A percentile compares a stretch with the other conserved stretches of the same genome.
phyloP scores from a whole-genome alignment of 2,329 filamentous ascomycete species.

The Exserohilum rostratum region DNA sequence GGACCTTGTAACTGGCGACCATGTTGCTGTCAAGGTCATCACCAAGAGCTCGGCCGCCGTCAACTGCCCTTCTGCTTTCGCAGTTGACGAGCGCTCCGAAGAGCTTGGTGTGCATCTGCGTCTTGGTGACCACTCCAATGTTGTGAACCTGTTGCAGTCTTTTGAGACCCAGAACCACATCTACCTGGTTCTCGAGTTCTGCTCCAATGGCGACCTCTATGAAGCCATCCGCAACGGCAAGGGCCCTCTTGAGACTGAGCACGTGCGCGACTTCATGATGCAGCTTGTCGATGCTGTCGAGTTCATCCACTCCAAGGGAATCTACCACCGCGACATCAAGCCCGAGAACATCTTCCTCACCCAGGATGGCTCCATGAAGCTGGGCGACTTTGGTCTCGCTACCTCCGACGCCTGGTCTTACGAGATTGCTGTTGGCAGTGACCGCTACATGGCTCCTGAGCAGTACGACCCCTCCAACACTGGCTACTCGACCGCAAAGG shows the following conservation, averaged over 20 bases:
- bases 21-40: constrained; percentile 95
- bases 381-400: constrained; percentile 94
- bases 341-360: constrained; percentile 98
- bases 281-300: constrained; percentile 88
- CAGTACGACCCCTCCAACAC: constrained; percentile 88
- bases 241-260: constrained; percentile 91
- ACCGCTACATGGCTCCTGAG: constrained; percentile 98
- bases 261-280: constrained; percentile 97
- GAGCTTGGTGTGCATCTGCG: constrained; percentile 80
- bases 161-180: constrained; percentile 91
- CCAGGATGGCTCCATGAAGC: constrained; percentile 86
- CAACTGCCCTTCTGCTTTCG: constrained; percentile 67
- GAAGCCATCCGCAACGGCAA: constrained; percentile 91
- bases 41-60: constrained; percentile 75
- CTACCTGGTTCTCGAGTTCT: constrained; percentile 95
- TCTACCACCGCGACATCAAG: constrained; percentile 98
- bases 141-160: constrained; percentile 88
- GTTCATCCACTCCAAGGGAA: constrained; percentile 86
- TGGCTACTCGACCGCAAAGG: constrained; percentile 91
- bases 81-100: constrained; percentile 82
- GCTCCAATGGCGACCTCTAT: constrained; percentile 92
- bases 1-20: constrained; percentile 75
- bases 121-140: constrained; percentile 82
- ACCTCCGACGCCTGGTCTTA: constrained; percentile 89
- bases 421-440: constrained; percentile 92